Evolutionary conservation across 805 yeast species (phyloP), one percentile per base, ranked within the genome.

Genomic region (Barnettozyma pratensis): DNA sequence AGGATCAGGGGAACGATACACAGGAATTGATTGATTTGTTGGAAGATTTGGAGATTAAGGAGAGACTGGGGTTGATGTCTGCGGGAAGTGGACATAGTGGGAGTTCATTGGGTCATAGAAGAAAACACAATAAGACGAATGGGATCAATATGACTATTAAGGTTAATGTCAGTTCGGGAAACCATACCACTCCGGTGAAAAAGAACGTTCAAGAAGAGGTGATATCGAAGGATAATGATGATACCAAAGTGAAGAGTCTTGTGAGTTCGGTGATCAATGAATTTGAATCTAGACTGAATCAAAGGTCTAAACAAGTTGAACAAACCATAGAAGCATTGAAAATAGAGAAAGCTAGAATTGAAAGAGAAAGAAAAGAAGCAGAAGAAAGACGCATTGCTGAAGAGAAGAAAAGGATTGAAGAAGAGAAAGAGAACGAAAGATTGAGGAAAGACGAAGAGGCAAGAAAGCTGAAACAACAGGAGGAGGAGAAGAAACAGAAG

Each of bases 401-500:
- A 30, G 60, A 57, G 39, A 47, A 48, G 14, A 29, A 40, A 5
- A 37, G 40, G 28, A 29, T 19, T 10, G 46, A 52, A 50, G 36
- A 46, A 41, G 42, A 47, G 7, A 53, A 54, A 38, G 47, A 27
- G 38, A 58, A 49, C 55, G 41, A 45, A 11, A 45, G 49, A 41
- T 42, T 14, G 10, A 31, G 47, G 51, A 43, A 40, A 60, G 60
- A 51, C 25, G 54, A 51, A 28, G 52, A 52, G 37, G 51, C 38
- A 14, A 32, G 48, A 38, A 45, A 48, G 37, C 50, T 46, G 32
- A 45, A 50, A 40, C 56, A 54, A 7, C 19, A 41, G 46, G 46
- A 41, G 29, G 53, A 53, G 42, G 40, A 55, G 47, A 48, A 39
- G 27, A 61, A 55, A 55, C 60, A 54, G 56, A 60, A 64, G 46